Evolutionary conservation across 805 yeast genomes (phyloP), one percentile per base, ranked within the genome.

Genomic region (Candida xiaguanensis): DNA sequence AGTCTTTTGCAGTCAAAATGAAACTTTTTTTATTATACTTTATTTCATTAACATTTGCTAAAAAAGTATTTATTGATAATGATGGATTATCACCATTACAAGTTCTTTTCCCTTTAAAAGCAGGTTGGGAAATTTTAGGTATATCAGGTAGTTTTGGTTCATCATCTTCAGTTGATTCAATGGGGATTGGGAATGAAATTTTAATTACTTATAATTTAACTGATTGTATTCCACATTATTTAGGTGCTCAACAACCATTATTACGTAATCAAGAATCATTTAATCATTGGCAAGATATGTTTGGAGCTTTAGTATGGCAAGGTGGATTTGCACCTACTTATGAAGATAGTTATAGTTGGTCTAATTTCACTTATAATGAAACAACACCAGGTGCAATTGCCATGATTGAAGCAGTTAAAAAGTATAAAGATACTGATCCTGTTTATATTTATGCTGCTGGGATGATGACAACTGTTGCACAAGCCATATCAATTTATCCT

Each of bases 401-500:
- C 30, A 42, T 68, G 43, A 61, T 68, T 42, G 56, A 66, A 14
- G 70, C 72, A 13, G 71, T 67, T 27, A 65, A 59, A 46, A 44
- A 52, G 29, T 43, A 63, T 53, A 67, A 67, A 30, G 58, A 59
- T 29, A 65, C 65, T 24, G 58, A 59, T 26, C 59, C 63, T 27
- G 52, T 56, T 17, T 40, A 36, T 5, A 52, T 69, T 32, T 66
- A 55, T 42, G 65, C 70, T 36, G 72, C 69, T 18, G 73, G 73
- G 38, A 51, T 58, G 48, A 58, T 63, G 64, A 69, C 74, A 30
- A 67, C 70, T 17, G 66, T 69, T 29, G 74, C 74, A n/a, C 69
- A 65, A 49, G 73, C 74, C 14, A 27, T 69, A 14, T 51, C 62
- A 23, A 50, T 66, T 20, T 67, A 66, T 46, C 73, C 74, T 31